Evolutionary conservation across 345 rosid genomes (phyloP).

Genomic region (Adansonia digitata): DNA sequence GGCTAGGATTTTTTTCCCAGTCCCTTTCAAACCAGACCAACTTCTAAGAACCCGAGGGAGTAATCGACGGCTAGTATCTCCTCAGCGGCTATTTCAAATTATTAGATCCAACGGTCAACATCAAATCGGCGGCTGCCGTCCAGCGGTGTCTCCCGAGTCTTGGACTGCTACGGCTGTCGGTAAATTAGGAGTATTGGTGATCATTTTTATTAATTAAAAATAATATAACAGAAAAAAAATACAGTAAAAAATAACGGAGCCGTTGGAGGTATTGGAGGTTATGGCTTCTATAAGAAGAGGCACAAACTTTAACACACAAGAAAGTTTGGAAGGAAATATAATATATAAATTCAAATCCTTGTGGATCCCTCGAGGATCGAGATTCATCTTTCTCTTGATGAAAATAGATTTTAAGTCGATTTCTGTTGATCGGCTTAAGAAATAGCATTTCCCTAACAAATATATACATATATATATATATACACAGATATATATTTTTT

Average conservation of each 20-base stretch:
- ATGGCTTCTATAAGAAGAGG: slow-evolving; percentile 39
- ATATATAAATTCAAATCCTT: background rate
- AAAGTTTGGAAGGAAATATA: background rate
- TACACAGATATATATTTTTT: background rate
- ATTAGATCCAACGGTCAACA: slow-evolving; percentile 40
- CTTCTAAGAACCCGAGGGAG: slow-evolving; percentile 21
- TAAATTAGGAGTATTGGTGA: slow-evolving; percentile 28
- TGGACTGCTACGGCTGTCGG: slow-evolving; percentile 49
- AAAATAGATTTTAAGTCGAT: background rate
- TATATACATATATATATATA: no score
- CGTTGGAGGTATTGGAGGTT: slow-evolving; percentile 28
- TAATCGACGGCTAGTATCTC: slow-evolving; percentile 44
- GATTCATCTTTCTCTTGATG: background rate
- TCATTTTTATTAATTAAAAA: slow-evolving; percentile 17
- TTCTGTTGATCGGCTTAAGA: background rate
- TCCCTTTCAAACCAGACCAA: slow-evolving; percentile 13
- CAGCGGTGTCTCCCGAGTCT: slow-evolving; percentile 37
- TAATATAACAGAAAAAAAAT: background rate
- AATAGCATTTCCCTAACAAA: background rate
- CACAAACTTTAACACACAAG: background rate
- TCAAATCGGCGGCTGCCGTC: slow-evolving; percentile 77
- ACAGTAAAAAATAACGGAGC: slow-evolving; percentile 16
- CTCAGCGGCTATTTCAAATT: slow-evolving; percentile 37
- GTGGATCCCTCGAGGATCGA: background rate
- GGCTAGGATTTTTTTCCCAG: slow-evolving; percentile 33